phyloP scores from a whole-genome alignment of 1,284 basidiomycete genomes.

The Apiotrichum gamsii region DNA sequence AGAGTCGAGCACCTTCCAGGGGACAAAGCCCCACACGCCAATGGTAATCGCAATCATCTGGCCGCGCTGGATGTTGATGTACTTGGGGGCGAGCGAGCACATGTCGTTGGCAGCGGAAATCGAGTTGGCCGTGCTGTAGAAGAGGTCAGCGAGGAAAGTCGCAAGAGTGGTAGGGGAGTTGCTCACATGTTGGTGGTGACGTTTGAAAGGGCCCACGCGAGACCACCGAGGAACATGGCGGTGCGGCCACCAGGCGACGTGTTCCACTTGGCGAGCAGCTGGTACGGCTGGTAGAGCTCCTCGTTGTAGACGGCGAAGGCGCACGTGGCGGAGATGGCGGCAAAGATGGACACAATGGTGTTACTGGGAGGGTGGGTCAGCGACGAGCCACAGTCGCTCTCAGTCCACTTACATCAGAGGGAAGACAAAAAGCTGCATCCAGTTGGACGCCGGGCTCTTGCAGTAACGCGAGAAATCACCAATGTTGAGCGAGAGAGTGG shows the following conservation, averaged over 20 bases:
- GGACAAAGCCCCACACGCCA: constrained; percentile 56
- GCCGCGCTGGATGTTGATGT: constrained; percentile 68
- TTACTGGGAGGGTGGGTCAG: constrained; percentile 60
- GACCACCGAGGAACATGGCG: constrained; percentile 67
- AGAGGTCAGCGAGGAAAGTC: too few species aligned
- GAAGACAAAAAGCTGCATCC: constrained; percentile 63
- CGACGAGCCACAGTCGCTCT: constrained; percentile 55
- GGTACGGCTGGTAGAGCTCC: constrained; percentile 41
- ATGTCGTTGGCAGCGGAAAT: constrained; percentile 72
- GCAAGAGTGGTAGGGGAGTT: too few species aligned
- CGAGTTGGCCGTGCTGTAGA: constrained; percentile 51
- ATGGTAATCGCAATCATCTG: constrained; percentile 66
- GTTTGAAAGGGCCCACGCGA: constrained; percentile 61
- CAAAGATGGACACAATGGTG: constrained; percentile 55
- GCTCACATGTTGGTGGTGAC: constrained; percentile 61
- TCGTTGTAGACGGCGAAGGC: constrained; percentile 59
- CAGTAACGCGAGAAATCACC: constrained; percentile 55
- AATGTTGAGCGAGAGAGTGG: constrained; percentile 59
- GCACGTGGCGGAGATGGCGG: constrained; percentile 58
- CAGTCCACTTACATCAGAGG: constrained; percentile 51
- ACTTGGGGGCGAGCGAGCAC: constrained; percentile 53
- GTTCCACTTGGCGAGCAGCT: constrained; percentile 57
- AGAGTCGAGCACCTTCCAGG: constrained; percentile 38
- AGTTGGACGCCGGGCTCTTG: constrained; percentile 42
- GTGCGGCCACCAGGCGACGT: constrained; percentile 55